These are phyloP conservation scores for Vinca minor DNA, from an alignment of 257 asterid species.

Conservation along the genomic window DNA sequence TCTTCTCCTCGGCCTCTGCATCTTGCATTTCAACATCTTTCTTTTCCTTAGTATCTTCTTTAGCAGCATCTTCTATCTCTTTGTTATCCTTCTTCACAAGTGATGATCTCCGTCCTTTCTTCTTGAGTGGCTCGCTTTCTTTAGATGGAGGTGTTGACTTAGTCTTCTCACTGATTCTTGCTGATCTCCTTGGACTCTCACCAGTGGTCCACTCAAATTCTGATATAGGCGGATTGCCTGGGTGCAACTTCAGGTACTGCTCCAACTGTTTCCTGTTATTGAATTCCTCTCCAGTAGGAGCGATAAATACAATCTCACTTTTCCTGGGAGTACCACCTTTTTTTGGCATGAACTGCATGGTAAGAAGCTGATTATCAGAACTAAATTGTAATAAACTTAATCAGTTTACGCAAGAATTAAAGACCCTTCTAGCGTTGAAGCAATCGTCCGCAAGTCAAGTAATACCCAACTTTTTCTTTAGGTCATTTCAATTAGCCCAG, in stretches of 20 bases:
- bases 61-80: constrained; percentile 27
- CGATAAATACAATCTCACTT: constrained; percentile 61
- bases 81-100: constrained; percentile 25
- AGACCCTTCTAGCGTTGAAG: no score
- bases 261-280: constrained; percentile 59
- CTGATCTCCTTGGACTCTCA: constrained; percentile 87
- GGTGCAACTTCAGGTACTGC: constrained; percentile 61
- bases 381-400: no score
- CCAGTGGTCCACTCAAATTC: constrained; percentile 98
- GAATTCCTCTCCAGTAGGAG: constrained; percentile 89
- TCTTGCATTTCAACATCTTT: constrained; percentile 35
- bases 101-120: constrained; percentile 50
- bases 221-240: constrained; percentile 55
- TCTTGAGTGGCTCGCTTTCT: constrained; percentile 51
- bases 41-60: constrained; percentile 26
- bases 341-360: constrained; percentile 54
- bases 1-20: constrained; percentile 25
- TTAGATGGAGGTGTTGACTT: constrained; percentile 55
- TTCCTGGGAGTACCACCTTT: constrained; percentile 59
- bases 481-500: no score
- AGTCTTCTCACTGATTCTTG: constrained; percentile 76
- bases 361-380: not conserved
- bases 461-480: no score
- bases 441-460: no score
- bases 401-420: no score